Conservation (phyloP, 2,329 filamentous ascomycete species). For the Simplicillium sp. region DNA sequence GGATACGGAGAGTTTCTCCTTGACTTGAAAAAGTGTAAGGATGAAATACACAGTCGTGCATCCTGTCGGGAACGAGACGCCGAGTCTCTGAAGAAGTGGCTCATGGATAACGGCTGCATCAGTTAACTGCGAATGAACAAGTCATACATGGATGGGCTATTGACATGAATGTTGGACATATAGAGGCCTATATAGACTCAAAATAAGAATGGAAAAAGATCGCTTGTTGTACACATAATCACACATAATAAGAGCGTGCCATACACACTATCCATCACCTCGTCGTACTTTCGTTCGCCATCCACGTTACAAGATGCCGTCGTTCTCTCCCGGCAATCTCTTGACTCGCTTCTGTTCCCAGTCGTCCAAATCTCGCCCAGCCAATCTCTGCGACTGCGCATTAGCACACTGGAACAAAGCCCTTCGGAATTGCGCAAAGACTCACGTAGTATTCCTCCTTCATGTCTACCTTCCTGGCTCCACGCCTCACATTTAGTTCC, state of each 20-base stretch:
- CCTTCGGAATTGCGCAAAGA: conserved; percentile 15
- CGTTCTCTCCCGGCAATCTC: conserved; percentile 78
- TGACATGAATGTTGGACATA: no score
- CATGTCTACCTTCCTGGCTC: conserved; percentile 63
- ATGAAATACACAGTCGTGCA: conserved; percentile 75
- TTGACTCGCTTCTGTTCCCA: conserved; percentile 97
- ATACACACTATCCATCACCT: background rate
- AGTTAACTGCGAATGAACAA: background rate
- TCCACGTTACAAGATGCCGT: conserved; percentile 58
- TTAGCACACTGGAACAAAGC: background rate
- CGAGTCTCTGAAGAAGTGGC: conserved; percentile 67
- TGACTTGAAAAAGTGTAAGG: conserved; percentile 74
- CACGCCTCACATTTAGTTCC: conserved; percentile 69
- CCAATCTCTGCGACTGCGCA: conserved; percentile 15
- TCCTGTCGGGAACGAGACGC: conserved; percentile 73
- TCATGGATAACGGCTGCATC: conserved; percentile 41
- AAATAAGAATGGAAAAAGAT: background rate
- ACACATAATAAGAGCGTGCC: no score
- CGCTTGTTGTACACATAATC: no score
- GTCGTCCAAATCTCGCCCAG: conserved; percentile 84
- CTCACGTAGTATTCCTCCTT: conserved; percentile 81
- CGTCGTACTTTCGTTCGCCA: background rate
- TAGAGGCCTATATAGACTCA: conserved; percentile 2
- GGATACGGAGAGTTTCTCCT: conserved; percentile 79
- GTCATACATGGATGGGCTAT: no score